These are phyloP conservation scores for Fusarium sp. DNA, from an alignment of 2,329 filamentous ascomycete species.

Conservation along the genomic window DNA sequence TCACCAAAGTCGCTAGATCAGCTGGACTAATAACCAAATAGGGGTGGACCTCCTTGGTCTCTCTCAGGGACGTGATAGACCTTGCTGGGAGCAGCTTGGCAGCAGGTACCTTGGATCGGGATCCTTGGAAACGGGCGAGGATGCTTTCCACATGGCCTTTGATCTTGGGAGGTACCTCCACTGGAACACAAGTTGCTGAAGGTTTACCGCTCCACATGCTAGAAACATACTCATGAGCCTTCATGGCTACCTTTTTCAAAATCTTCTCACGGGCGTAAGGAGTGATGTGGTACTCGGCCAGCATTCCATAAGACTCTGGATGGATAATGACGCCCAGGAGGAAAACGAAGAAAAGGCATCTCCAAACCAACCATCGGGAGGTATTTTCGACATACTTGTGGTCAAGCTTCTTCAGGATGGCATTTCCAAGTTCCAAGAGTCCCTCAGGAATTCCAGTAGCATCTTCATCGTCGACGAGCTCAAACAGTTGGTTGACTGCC, in stretches of 20 bases:
- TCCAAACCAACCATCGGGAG: constrained; percentile 85
- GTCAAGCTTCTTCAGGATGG: constrained; percentile 83
- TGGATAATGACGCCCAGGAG: constrained; percentile 86
- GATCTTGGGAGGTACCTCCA: constrained; percentile 69
- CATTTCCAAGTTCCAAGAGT: constrained; percentile 85
- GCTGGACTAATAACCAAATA: constrained; percentile 84
- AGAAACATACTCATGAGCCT: constrained; percentile 82
- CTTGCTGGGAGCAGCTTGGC: constrained; percentile 76
- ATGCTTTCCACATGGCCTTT: constrained; percentile 79
- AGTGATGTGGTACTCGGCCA: constrained; percentile 92
- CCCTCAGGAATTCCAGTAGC: constrained; percentile 87
- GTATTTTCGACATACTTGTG: constrained; percentile 79
- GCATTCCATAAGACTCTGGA: constrained; percentile 83
- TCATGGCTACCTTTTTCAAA: constrained; percentile 81
- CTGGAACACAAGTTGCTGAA: constrained; percentile 64
- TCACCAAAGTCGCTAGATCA: constrained; percentile 83
- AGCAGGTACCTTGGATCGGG: constrained; percentile 61
- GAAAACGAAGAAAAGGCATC: constrained; percentile 93
- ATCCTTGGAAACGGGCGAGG: constrained; percentile 71
- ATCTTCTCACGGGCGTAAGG: constrained; percentile 90
- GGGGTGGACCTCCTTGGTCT: constrained; percentile 82
- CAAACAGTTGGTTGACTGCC: constrained; percentile 84
- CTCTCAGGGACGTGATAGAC: constrained; percentile 77
- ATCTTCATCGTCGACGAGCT: constrained; percentile 86
- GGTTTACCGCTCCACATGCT: constrained; percentile 79